These are phyloP conservation scores for Nakazawaea siamensis DNA, from an alignment of 805 yeast genomes.

Conservation along the genomic window DNA sequence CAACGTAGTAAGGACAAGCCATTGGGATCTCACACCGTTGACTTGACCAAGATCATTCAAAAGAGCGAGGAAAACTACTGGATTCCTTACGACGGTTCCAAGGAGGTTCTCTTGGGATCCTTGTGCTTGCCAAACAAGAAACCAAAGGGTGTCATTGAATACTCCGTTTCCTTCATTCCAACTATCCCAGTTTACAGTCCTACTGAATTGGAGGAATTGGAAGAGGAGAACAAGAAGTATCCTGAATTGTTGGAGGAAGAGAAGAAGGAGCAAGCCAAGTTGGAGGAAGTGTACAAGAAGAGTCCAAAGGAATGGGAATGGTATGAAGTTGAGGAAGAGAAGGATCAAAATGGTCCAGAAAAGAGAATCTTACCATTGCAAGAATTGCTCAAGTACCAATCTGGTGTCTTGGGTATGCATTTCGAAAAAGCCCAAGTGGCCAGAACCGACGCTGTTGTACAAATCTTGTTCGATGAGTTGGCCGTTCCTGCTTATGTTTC, in stretches of 20 bases:
- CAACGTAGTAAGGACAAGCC: constrained; percentile 53
- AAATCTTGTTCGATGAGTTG: constrained; percentile 57
- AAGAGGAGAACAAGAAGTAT: constrained; percentile 31
- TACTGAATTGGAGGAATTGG: constrained; percentile 41
- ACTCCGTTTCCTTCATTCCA: constrained; percentile 60
- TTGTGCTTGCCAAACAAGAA: constrained; percentile 26
- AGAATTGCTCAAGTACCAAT: constrained; percentile 43
- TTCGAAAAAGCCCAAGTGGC: constrained; percentile 40
- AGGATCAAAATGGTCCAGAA: constrained; percentile 21
- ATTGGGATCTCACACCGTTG: constrained; percentile 49
- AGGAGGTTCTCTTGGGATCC: constrained; percentile 29
- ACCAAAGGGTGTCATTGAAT: constrained; percentile 42
- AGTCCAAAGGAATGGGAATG: constrained; percentile 60
- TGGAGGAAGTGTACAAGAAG: constrained; percentile 43
- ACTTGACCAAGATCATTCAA: constrained; percentile 39
- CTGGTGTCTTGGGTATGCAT: constrained; percentile 57
- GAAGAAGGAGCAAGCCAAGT: constrained; percentile 35
- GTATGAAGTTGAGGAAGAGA: constrained; percentile 38
- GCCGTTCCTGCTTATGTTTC: constrained; percentile 51
- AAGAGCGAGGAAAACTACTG: constrained; percentile 34
- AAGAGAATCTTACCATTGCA: constrained; percentile 42
- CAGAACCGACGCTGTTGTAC: constrained; percentile 42
- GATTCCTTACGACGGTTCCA: constrained; percentile 36
- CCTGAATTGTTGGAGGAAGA: constrained; percentile 28
- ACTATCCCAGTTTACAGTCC: constrained; percentile 53